Evolutionary conservation across 1,139 yeast genomes (phyloP).

Genomic region (Yamadazyma pseudoaaseri): DNA sequence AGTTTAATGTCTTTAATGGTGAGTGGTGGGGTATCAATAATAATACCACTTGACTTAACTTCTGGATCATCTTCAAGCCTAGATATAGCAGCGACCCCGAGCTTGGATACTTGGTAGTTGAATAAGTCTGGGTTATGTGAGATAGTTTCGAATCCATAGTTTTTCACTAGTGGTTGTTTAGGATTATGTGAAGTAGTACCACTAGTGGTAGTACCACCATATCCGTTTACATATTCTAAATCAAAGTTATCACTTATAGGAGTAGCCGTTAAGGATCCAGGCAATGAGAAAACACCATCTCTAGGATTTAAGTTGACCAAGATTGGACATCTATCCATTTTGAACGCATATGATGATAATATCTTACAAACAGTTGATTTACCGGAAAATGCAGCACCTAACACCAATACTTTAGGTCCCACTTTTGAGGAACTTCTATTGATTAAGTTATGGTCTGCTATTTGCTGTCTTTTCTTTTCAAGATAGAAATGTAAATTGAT

Average conservation of each 20-base stretch:
- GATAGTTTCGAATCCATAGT: slow-evolving; percentile 68
- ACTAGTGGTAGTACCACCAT: slow-evolving; percentile 81
- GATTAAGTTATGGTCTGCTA: slow-evolving; percentile 23
- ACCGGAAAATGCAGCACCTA: slow-evolving; percentile 76
- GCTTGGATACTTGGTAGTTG: slow-evolving; percentile 51
- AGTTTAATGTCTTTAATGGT: slow-evolving; percentile 48
- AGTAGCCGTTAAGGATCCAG: slow-evolving; percentile 85
- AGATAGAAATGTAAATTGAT: slow-evolving; percentile 75
- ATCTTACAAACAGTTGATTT: slow-evolving; percentile 75
- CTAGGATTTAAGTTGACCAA: slow-evolving; percentile 82
- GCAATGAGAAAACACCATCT: slow-evolving; percentile 75
- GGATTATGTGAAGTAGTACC: slow-evolving; percentile 84
- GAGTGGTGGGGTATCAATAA: slow-evolving; percentile 81
- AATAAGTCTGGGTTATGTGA: slow-evolving; percentile 62
- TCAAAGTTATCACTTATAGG: slow-evolving; percentile 81
- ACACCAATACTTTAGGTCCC: slow-evolving; percentile 70
- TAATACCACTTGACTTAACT: slow-evolving; percentile 56
- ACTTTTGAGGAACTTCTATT: slow-evolving; percentile 14
- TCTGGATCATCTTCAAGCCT: slow-evolving; percentile 57
- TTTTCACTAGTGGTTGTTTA: slow-evolving; percentile 82
- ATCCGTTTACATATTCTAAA: slow-evolving; percentile 65
- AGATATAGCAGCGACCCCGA: slow-evolving; percentile 58
- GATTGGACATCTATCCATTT: slow-evolving; percentile 62
- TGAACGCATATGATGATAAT: slow-evolving; percentile 72
- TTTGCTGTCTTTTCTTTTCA: slow-evolving; percentile 55